Base-by-base conservation (phyloP, 1,284 basidiomycete genomes). In the Trichosporon asahii region DNA sequence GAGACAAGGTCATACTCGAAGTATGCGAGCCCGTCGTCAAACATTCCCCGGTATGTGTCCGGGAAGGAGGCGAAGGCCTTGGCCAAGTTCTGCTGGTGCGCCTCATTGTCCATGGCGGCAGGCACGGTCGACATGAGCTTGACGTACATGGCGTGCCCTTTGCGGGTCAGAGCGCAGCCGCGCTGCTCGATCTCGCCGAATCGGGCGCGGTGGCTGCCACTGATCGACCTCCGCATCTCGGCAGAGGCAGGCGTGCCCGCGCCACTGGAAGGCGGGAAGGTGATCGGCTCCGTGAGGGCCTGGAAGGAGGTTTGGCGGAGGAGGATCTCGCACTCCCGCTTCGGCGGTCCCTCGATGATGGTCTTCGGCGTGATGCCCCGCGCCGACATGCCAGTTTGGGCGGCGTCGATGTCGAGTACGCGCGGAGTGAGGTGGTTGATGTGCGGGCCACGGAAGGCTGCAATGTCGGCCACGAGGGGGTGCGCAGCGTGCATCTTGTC, bases 351-450 rank as follows among this genome's bases (percentile, higher is more conserved):
- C 68, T 82, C 80, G 65, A 85, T 83, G 72, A 84, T 78, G 33
- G 79, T 76, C 74, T 85, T 85, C 0, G 84, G 82, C 31, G 82
- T 80, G 65, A 85, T 85, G 0, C 83, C 78, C 67, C 81, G 76
- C 31, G 72, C 73, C 21, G 72, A 73, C 84, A 85, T 85, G 23
- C 75, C 73, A 4, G 67, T 72, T 73, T 85, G 84, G 18, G 84
- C 84, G 23, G 75, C 76, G 70, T 85, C 84, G 61, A 85, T 85
- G 69, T 84, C 83, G 29, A 85, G 71, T 27, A 84, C 83, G 15
- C 84, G 70, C 15, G 84, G 84, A 7, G 84, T 85, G n/a, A 85
- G 76, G 72, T 85, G 84, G 70, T 85, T 85, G 76, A 85, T 84
- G 70, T 85, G 84, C 12, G 84, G 84, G 21, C 83, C 83, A 40